phyloP scores from a whole-genome alignment of 805 yeast species.

The Torulaspora gathmanii region DNA sequence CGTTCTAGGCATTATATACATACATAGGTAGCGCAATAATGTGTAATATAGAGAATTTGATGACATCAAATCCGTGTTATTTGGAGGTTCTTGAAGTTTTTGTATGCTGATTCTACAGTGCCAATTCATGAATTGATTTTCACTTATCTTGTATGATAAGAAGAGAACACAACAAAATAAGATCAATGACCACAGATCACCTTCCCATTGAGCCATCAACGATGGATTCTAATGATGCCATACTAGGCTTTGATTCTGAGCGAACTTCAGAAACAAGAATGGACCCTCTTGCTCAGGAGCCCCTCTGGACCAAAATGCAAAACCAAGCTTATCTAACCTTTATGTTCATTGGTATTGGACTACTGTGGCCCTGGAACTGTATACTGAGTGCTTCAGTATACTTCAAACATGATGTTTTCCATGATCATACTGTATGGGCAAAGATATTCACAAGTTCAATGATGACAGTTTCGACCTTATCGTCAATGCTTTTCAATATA shows the following conservation, averaged over 20 bases:
- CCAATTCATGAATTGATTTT: not conserved
- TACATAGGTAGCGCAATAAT: slow-evolving; percentile 7
- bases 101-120: not conserved
- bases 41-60: slow-evolving; percentile 11
- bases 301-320: slow-evolving; percentile 19
- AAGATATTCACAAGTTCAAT: slow-evolving; percentile 69
- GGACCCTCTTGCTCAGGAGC: slow-evolving; percentile 2
- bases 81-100: not conserved
- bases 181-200: not conserved
- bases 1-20: slow-evolving; percentile 2
- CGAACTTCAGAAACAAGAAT: not conserved
- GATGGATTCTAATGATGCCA: slow-evolving; percentile 4
- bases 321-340: slow-evolving; percentile 51
- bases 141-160: not conserved
- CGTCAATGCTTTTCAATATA: slow-evolving; percentile 56
- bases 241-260: slow-evolving; percentile 1
- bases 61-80: not conserved
- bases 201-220: not conserved
- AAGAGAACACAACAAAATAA: not conserved
- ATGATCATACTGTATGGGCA: slow-evolving; percentile 46
- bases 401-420: slow-evolving; percentile 55
- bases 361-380: slow-evolving; percentile 97
- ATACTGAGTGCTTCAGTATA: slow-evolving; percentile 81
- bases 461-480: slow-evolving; percentile 79
- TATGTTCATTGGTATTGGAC: slow-evolving; percentile 65